phyloP scores from a whole-genome alignment of 768 basidiomycete genomes.

The Pholiota conissans region DNA sequence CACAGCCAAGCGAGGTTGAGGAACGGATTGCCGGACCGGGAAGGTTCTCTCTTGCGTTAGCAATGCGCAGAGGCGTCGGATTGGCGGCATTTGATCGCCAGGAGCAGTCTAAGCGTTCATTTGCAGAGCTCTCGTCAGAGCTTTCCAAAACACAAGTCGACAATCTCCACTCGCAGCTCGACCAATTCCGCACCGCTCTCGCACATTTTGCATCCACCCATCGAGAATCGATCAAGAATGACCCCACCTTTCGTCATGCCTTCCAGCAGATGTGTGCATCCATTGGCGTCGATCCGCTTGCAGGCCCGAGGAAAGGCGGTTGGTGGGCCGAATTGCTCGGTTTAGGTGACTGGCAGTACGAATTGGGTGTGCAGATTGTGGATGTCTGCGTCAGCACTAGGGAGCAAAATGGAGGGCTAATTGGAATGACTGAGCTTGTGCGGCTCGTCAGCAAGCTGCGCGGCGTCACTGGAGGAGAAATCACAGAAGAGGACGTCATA shows the following conservation, averaged over 20 bases:
- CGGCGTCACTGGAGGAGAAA: conserved; percentile 60
- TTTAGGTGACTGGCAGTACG: conserved; percentile 93
- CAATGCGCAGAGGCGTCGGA: conserved; percentile 71
- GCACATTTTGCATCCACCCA: conserved; percentile 80
- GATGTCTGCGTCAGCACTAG: conserved; percentile 88
- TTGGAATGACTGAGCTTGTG: conserved; percentile 85
- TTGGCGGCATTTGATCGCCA: conserved; percentile 90
- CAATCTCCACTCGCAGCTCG: conserved; percentile 77
- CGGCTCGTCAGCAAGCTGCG: conserved; percentile 76
- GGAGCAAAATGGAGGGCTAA: conserved; percentile 89
- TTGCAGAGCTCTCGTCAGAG: conserved; percentile 75
- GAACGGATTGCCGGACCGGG: not conserved
- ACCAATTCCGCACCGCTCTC: conserved; percentile 81
- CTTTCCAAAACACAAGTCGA: conserved; percentile 78
- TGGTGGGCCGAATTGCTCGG: conserved; percentile 92
- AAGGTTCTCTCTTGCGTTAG: no score
- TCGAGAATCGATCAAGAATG: conserved; percentile 77
- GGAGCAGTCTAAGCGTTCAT: conserved; percentile 77
- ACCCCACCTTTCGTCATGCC: conserved; percentile 85
- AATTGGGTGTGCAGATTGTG: conserved; percentile 93
- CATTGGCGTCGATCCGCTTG: conserved; percentile 93
- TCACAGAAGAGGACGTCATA: conserved; percentile 85
- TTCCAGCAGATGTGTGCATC: conserved; percentile 96
- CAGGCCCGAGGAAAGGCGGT: conserved; percentile 80
- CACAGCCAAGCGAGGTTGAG: not conserved